Conservation (phyloP, 1,139 yeast genomes). For the Meyerozyma athensensis region DNA sequence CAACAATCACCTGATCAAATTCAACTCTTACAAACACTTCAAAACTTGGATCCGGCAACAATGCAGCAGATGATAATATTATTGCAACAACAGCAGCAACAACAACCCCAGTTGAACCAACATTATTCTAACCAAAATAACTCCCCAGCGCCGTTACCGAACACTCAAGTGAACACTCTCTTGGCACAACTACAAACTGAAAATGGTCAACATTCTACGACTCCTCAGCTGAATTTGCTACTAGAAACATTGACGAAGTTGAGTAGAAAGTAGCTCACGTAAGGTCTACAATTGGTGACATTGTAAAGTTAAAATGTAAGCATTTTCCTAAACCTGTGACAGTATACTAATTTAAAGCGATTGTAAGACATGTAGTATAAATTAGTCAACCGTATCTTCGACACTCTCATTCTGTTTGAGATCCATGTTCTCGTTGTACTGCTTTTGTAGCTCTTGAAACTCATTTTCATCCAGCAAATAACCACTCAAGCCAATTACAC, state of each 20-base stretch:
- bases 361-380: not conserved
- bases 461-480: constrained; percentile 25
- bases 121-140: constrained; percentile 9
- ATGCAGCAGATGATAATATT: constrained; percentile 17
- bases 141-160: constrained; percentile 12
- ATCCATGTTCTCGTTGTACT: constrained; percentile 17
- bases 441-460: constrained; percentile 20
- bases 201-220: constrained; percentile 5
- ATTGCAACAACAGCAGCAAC: constrained; percentile 13
- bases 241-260: constrained; percentile 35
- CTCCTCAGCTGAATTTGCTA: constrained; percentile 11
- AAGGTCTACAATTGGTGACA: not conserved
- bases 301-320: constrained; percentile 1
- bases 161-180: constrained; percentile 24
- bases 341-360: not conserved
- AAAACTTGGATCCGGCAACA: constrained; percentile 17
- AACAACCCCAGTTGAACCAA: too few relatives aligned
- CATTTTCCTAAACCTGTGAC: not conserved
- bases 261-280: constrained; percentile 11
- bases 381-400: constrained; percentile 9
- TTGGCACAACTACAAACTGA: constrained; percentile 25
- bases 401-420: constrained; percentile 6
- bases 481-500: constrained; percentile 67
- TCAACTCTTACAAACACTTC: constrained; percentile 15
- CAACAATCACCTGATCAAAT: constrained; percentile 6